Evolutionary conservation across 768 basidiomycete genomes (phyloP), one percentile per base, ranked within the genome.

Genomic region (Agaricus sinodeliciosus): DNA sequence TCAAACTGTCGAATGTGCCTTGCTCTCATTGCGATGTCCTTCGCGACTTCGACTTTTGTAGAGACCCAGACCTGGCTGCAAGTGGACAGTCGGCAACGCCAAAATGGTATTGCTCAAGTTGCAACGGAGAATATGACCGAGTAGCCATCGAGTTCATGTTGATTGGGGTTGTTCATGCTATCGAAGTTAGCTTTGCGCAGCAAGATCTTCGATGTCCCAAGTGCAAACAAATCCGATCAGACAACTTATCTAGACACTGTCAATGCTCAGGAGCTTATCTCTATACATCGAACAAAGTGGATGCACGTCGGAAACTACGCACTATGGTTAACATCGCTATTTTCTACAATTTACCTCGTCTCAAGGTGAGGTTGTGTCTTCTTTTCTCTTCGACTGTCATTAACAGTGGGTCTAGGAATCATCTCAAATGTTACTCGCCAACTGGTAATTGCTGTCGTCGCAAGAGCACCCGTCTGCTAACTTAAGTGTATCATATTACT

Each of bases 1-100:
- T 95, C 51, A 87, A 87, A 59, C 67, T 98, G 25, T 73, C 84
- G 41, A 90, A 90, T 64, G 87, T 97, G 35, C 89, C 94, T 27
- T 97, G 95, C 65, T 82, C 80, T 39, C 80, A 85, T 61, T 98
- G 90, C 69, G 94, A 93, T 65, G 69, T 74, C 12, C 76, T 94
- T 55, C 81, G 88, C 2, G 93, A 95, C 65, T 90, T 99, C 61
- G 96, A 99, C 67, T 89, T 99, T 62, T 97, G 95, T 65, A 82
- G 95, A 13, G 95, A 98, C 68, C 77, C 83, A 9, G 88, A 92
- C 54, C 75, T 96, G 37, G 73, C 91, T 40, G 84, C 90, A 9
- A 72, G 72, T 57, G 69, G 75, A 60, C 57, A 69, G 55, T 68
- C 77, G 34, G 69, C 76, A 6, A 70, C 75, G 15, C 72, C 77